These are phyloP conservation scores for Boletus sp. DNA, from an alignment of 1,284 basidiomycete species.

Conservation along the genomic window DNA sequence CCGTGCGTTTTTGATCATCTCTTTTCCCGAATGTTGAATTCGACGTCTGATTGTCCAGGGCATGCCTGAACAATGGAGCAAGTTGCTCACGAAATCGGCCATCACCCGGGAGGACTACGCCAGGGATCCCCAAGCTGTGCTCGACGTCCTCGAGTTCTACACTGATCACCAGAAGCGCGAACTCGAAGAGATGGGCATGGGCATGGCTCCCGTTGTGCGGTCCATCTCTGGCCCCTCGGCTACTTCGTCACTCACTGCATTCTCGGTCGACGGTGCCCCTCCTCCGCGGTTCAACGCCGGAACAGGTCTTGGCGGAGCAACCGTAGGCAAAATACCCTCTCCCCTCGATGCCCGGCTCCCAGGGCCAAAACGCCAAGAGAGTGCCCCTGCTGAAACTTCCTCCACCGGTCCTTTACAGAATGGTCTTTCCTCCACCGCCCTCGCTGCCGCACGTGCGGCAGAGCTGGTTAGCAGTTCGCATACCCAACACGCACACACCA, in stretches of 20 bases:
- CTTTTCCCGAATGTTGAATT: background rate
- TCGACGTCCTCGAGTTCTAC: conserved; percentile 98
- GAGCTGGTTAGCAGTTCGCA: conserved; percentile 63
- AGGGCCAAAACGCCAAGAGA: conserved; percentile 54
- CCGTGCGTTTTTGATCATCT: conserved; percentile 45
- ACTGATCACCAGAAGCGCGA: conserved; percentile 94
- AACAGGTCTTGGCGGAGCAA: conserved; percentile 74
- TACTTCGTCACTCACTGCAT: conserved; percentile 26
- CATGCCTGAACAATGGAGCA: conserved; percentile 95
- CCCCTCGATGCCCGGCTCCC: conserved; percentile 38
- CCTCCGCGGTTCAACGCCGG: conserved; percentile 81
- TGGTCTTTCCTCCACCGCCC: conserved; percentile 37
- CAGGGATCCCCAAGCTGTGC: conserved; percentile 93
- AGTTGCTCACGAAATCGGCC: conserved; percentile 91
- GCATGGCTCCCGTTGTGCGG: conserved; percentile 31
- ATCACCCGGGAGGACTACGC: conserved; percentile 98
- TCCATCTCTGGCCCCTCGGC: conserved; percentile 26
- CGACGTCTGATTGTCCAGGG: conserved; percentile 49
- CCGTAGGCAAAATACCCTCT: conserved; percentile 44
- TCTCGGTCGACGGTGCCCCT: conserved; percentile 38
- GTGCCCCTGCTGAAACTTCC: conserved; percentile 42
- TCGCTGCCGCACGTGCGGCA: conserved; percentile 54
- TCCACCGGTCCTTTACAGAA: conserved; percentile 29
- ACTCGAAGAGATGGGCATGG: conserved; percentile 63
- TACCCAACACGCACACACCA: conserved; percentile 40